Conservation (phyloP, 495 filamentous ascomycete genomes). For the Penicillium antarcticum region DNA sequence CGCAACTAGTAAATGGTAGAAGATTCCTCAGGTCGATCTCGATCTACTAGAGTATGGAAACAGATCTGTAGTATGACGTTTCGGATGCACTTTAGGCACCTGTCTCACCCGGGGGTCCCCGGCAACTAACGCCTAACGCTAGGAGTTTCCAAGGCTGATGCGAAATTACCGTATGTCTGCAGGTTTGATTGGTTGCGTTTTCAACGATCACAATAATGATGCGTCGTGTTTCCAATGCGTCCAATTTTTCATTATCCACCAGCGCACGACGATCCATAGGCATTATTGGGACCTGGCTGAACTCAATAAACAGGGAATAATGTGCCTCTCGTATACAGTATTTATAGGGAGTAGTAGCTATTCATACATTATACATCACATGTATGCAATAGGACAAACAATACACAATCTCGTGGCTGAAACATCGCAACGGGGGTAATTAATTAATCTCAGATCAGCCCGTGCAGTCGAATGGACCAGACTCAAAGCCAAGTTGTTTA, state of each 20-base stretch:
- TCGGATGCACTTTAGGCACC: background rate
- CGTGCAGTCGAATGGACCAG: slow-evolving; percentile 12
- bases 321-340: too few relatives aligned
- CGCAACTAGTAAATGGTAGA: too few relatives aligned
- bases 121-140: background rate
- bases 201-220: background rate
- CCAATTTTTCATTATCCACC: background rate
- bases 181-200: background rate
- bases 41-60: background rate
- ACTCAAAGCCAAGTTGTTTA: slow-evolving; percentile 27
- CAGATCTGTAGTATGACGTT: too few relatives aligned
- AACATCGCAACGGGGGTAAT: slow-evolving; percentile 3
- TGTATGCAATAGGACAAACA: background rate
- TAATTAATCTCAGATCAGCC: slow-evolving; percentile 17
- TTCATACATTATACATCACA: too few relatives aligned
- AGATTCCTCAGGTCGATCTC: background rate
- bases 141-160: background rate
- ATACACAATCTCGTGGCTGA: slow-evolving; percentile 6
- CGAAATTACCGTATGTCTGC: background rate
- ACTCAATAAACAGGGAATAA: background rate
- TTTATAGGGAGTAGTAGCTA: too few relatives aligned
- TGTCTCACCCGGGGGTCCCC: background rate
- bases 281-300: background rate
- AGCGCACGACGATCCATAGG: background rate
- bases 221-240: background rate